These are phyloP conservation scores for Gynostemma pentaphyllum DNA, from an alignment of 306 rosid species.

Conservation along the genomic window DNA sequence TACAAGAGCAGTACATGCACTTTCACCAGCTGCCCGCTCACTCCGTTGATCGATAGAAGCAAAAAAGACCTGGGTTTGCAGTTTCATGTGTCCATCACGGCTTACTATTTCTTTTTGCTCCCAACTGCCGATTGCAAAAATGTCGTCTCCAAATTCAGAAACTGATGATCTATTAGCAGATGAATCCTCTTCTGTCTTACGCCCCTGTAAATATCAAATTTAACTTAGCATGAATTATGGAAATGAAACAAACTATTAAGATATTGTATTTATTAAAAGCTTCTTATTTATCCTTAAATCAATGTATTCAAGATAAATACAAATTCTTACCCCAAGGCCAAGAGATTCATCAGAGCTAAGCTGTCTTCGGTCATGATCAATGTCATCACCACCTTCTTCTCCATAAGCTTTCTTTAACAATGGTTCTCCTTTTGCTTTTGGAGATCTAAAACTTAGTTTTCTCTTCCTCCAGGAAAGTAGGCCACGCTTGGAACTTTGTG, in stretches of 20 bases:
- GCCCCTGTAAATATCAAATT: slow-evolving; percentile 32
- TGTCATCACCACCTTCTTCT: slow-evolving; percentile 99
- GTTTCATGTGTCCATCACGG: slow-evolving; percentile 91
- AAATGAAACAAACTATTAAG: neutral
- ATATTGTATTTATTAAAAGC: neutral
- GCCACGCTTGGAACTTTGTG: slow-evolving; percentile 72
- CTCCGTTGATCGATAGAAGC: slow-evolving; percentile 97
- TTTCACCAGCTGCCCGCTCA: slow-evolving; percentile 98
- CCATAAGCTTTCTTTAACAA: slow-evolving; percentile 84
- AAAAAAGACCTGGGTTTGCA: slow-evolving; percentile 77
- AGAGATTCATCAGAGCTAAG: slow-evolving; percentile 92
- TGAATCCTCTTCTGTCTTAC: slow-evolving; percentile 73
- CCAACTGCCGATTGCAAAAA: slow-evolving; percentile 87
- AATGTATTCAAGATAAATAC: slow-evolving; percentile 9
- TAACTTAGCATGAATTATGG: slow-evolving; percentile 3
- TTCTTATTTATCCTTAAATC: too few species aligned
- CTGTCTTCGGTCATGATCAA: slow-evolving; percentile 91
- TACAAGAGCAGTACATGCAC: slow-evolving; percentile 97
- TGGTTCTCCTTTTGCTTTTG: slow-evolving; percentile 93
- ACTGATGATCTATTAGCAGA: slow-evolving; percentile 64
- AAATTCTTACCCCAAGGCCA: slow-evolving; percentile 45
- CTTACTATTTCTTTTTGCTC: slow-evolving; percentile 75
- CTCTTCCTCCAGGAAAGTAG: slow-evolving; percentile 97
- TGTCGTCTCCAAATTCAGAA: slow-evolving; percentile 96
- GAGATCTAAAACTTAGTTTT: slow-evolving; percentile 95